Conservation (phyloP, 75 land plant genomes). For the Pseudotsuga menziesii region DNA sequence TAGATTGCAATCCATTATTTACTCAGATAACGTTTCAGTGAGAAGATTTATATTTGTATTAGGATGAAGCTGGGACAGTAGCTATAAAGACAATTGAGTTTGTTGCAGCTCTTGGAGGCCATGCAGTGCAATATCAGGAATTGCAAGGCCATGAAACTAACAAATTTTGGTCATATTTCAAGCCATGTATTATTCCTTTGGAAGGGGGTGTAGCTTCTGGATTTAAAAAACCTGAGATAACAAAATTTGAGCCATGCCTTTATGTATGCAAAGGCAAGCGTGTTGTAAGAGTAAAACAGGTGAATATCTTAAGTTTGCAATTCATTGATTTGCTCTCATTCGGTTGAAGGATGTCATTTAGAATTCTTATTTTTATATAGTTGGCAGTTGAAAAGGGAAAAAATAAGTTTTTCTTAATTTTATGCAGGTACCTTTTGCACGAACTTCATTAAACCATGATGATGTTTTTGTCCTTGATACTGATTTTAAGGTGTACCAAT, state of each 20-base stretch:
- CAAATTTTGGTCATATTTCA: conserved; percentile 28
- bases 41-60: too few relatives aligned
- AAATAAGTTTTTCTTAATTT: too few relatives aligned
- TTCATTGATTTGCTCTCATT: too few relatives aligned
- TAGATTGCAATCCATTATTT: too few relatives aligned
- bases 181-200: conserved; percentile 30
- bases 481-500: conserved; percentile 66
- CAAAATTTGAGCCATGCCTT: conserved; percentile 29
- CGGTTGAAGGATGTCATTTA: too few relatives aligned
- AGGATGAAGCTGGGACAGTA: conserved; percentile 28
- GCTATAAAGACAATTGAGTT: conserved; percentile 27
- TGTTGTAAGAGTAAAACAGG: conserved; percentile 27
- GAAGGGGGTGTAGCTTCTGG: conserved; percentile 42
- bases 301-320: background rate
- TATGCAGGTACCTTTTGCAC: conserved; percentile 78
- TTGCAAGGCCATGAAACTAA: conserved; percentile 28
- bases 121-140: conserved; percentile 32
- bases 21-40: too few relatives aligned
- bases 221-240: conserved; percentile 16
- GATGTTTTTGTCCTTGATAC: conserved; percentile 93
- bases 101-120: conserved; percentile 36
- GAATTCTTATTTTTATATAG: background rate
- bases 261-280: conserved; percentile 38
- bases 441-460: conserved; percentile 87
- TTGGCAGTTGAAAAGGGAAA: too few relatives aligned